A percentile compares a stretch with the other conserved stretches of the same genome.
Evolutionary conservation across 176 grass and related monocot genomes (phyloP).

Genomic region (Ensete ventricosum): DNA sequence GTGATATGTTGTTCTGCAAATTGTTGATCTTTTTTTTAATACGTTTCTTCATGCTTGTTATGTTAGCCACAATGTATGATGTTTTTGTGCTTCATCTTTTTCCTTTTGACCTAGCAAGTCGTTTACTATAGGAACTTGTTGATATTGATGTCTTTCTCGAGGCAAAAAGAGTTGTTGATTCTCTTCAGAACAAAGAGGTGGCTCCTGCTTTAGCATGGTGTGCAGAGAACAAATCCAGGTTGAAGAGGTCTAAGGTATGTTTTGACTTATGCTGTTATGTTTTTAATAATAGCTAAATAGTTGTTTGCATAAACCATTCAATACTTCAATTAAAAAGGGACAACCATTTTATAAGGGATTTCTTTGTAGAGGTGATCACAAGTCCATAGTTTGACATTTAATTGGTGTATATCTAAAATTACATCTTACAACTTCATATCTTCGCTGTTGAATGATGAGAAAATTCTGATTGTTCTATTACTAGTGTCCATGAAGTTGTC

Average conservation of each 20-base stretch:
- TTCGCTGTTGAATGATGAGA: too few species aligned
- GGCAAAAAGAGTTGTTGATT: slow-evolving; percentile 85
- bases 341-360: too few species aligned
- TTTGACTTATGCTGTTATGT: background rate
- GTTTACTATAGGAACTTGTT: slow-evolving; percentile 62
- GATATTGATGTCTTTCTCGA: slow-evolving; percentile 86
- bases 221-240: slow-evolving; percentile 90
- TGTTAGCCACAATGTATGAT: background rate
- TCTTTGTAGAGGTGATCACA: too few species aligned
- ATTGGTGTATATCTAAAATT: too few species aligned
- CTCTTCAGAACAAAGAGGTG: slow-evolving; percentile 85
- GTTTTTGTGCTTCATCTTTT: background rate
- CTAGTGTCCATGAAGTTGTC: too few species aligned
- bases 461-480: too few species aligned
- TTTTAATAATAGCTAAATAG: too few species aligned
- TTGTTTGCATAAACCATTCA: too few species aligned
- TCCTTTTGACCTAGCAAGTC: slow-evolving; percentile 9
- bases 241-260: slow-evolving; percentile 98
- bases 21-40: background rate
- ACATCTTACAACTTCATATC: too few species aligned
- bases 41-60: background rate
- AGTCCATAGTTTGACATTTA: too few species aligned
- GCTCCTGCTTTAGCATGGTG: slow-evolving; percentile 82
- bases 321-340: too few species aligned
- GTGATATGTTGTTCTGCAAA: background rate